These are phyloP conservation scores for Chytriomyces hyalinus DNA, from an alignment of 192 early-diverging fungal genomes.

Conservation along the genomic window DNA sequence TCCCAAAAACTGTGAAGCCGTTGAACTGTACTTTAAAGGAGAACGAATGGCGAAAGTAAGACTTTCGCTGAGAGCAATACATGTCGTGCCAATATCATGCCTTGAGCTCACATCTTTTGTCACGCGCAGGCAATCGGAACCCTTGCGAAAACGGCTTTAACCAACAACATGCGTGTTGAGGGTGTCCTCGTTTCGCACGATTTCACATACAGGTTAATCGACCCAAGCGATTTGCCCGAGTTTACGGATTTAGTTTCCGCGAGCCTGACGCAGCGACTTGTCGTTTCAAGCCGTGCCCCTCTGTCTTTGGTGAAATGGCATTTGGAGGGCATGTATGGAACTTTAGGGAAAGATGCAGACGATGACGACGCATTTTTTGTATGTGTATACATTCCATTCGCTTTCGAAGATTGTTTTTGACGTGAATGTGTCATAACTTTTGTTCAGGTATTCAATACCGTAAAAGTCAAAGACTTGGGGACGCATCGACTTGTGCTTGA, in stretches of 20 bases:
- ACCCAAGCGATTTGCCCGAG: constrained; percentile 78
- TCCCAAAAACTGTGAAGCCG: constrained; percentile 86
- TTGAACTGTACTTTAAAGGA: constrained; percentile 90
- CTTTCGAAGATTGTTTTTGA: constrained; percentile 2
- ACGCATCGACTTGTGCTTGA: constrained; percentile 74
- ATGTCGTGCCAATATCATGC: background rate
- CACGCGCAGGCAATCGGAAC: constrained; percentile 73
- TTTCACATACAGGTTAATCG: constrained; percentile 88
- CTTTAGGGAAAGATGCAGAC: constrained; percentile 53
- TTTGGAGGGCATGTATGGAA: constrained; percentile 94
- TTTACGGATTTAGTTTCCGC: constrained; percentile 80
- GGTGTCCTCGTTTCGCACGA: constrained; percentile 90
- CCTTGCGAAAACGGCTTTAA: constrained; percentile 77
- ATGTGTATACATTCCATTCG: background rate
- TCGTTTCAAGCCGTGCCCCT: constrained; percentile 75
- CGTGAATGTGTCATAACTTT: background rate
- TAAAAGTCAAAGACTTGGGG: constrained; percentile 72
- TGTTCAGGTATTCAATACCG: constrained; percentile 71
- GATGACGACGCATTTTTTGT: constrained; percentile 38
- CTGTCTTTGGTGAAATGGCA: constrained; percentile 85
- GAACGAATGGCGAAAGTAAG: constrained; percentile 89
- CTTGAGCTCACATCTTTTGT: background rate
- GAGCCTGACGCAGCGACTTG: constrained; percentile 77
- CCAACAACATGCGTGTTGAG: constrained; percentile 63
- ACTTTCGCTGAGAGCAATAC: background rate